Base-by-base conservation (phyloP, 371 early-diverging fungal species). In the Mortierella sp. region DNA sequence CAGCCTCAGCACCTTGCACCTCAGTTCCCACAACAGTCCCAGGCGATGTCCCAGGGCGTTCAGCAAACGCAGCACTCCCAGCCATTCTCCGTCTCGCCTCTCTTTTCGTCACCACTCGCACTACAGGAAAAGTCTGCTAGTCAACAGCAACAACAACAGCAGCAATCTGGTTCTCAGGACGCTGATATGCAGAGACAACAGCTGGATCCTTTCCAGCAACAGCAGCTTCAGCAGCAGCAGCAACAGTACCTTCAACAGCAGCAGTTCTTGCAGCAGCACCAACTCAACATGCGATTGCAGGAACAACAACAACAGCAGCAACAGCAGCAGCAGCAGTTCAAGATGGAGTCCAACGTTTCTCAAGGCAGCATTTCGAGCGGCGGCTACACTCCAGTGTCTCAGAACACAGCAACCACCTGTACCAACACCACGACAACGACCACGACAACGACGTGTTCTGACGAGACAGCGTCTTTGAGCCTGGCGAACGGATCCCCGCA, bases 201-300 rank as follows among this genome's bases (percentile, higher is more conserved):
- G 8, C 8, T 60, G 24, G 70, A 74, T 32, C 70, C 79, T 24
- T 27, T 78, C 46, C 79, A 79, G 32, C 81, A 75, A 10, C 79
- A 78, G 38, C 54, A 73, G 24, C 41, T 65, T 18, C 80, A 79
- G 49, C 83, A 80, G 43, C 83, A 82, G 41, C 85, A 81, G 35
- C 81, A 77, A 32, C 79, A 85, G 32, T 72, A 78, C 35, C 70
- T 72, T 46, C 85, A 80, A 41, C 83, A 78, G 44, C 85, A 84
- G 35, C 81, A 84, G 72, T 80, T 78, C 43, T 71, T 78, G 7
- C 85, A 84, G 46, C 81, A 81, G 43, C 85, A 84, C n/a, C 80
- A 76, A n/a, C 12, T 79, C 46, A 76, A 76, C 41, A 78, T 77
- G 81, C 78, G 71, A 11, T 32, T 78, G 32, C 80, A 84, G 65